Evolutionary conservation across 495 filamentous ascomycete genomes (phyloP), one percentile per base, ranked within the genome.

Genomic region (Tuber aestivum): DNA sequence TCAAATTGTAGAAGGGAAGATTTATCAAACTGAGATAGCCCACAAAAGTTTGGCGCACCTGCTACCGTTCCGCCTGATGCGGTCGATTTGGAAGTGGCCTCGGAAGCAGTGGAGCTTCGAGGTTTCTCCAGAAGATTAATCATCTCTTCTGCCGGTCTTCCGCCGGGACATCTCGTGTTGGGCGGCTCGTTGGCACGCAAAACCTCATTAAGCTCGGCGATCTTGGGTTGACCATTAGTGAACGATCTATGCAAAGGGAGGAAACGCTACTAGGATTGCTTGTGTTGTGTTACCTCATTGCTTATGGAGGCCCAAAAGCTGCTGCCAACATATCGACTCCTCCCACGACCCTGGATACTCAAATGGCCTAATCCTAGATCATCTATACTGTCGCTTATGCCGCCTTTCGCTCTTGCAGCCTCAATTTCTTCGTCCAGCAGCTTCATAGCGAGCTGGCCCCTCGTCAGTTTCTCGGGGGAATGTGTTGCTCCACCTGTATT

Each of bases 281-380:
- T 73, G 48, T 41, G 42, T 27, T 21, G 65, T 76, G 82, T 71
- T 83, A 93, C 93, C 88, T 97, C 93, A 75, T 95, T 92, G 71
- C 90, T 92, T 69, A 97, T 86, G 77, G 89, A 93, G n/a, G 91
- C 90, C 94, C 94, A 97, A 72, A 97, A 92, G 23, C 90, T 90
- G 84, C 91, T 94, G 83, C 92, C 94, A 75, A 97, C 91, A 84
- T 97, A 97, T 82, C 93, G 87, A 78, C 90, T 92, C 78, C 89
- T 90, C 4, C 91, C 91, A 70, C 89, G 87, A 79, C 96, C 92
- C 76, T 92, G 93, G 70, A 97, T 87, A 1, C 97, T 92, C 79
- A 98, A 83, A 71, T 94, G 87, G 45, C 95, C 95, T 80, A 96
- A 91, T 76, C 92, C 89, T 78, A 89, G 88, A 69, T 90, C 88